Percentiles rank a stretch among this genome's conserved stretches.
phyloP scores from a whole-genome alignment of 2,329 filamentous ascomycete species.

The Penicillium janthinellum region DNA sequence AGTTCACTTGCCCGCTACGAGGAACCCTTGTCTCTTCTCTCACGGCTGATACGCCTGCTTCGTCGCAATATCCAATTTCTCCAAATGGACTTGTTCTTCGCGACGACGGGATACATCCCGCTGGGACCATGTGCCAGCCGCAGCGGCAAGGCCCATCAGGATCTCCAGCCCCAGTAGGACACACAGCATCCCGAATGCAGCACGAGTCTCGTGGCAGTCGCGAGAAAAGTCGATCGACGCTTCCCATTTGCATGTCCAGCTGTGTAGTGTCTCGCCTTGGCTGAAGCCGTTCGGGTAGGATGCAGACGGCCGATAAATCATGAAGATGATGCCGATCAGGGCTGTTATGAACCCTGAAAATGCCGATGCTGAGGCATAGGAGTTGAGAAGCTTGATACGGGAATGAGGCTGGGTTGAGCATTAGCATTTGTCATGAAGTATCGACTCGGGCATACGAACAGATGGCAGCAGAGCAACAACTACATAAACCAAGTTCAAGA shows the following conservation, averaged over 20 bases:
- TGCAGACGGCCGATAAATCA: constrained; percentile 36
- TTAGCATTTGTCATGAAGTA: background rate
- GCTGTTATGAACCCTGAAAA: constrained; percentile 41
- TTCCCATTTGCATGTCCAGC: constrained; percentile 47
- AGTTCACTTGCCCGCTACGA: background rate
- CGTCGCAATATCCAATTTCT: constrained; percentile 30
- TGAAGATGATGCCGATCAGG: constrained; percentile 35
- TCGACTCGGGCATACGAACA: constrained; percentile 28
- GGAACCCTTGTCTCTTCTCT: background rate
- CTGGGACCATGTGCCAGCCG: constrained; percentile 35
- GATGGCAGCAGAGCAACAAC: constrained; percentile 37
- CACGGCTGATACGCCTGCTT: constrained; percentile 27
- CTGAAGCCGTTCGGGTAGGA: constrained; percentile 33
- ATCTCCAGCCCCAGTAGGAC: constrained; percentile 39
- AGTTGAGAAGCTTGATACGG: constrained; percentile 38
- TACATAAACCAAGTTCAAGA: constrained; percentile 38
- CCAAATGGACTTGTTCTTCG: constrained; percentile 27
- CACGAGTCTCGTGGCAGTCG: constrained; percentile 41
- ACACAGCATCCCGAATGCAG: constrained; percentile 40
- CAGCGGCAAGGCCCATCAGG: constrained; percentile 35
- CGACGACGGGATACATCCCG: constrained; percentile 33
- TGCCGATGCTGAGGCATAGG: constrained; percentile 36
- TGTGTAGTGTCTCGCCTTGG: constrained; percentile 41
- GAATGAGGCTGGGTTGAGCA: constrained; percentile 35
- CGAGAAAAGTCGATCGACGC: constrained; percentile 36